Evolutionary conservation across 225 moss, liverwort and hornwort species (phyloP), one percentile per base, ranked within the genome.

Genomic region (Physcomitrium patens): DNA sequence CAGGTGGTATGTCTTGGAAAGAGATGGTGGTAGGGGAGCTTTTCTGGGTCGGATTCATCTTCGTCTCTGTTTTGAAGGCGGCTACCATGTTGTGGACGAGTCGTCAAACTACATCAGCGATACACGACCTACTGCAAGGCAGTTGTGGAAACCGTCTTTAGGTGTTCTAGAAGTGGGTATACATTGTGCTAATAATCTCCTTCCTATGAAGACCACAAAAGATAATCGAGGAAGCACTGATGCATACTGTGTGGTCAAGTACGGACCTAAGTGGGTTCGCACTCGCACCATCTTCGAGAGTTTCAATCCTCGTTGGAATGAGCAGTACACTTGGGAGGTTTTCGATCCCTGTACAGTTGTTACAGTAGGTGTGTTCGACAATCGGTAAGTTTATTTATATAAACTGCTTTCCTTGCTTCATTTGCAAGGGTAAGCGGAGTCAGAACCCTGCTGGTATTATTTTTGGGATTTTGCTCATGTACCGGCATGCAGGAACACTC

Each of bases 311-410:
- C 88, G 92, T 19, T 96, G 96, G 96, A 96, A 96, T 73, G 96
- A 96, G 79, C 96, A 96, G 73, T 96, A 94, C 41, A 96, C 94
- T 10, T 96, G 96, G 96, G 96, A 96, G 70, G 87, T 94, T 52
- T 84, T 94, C 18, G 96, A 96, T 68, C 94, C 94, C 0, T 96
- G 96, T 73, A 96, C 96, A 0, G 96, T 96, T n/a, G 79, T 96
- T 10, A 96, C 96, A 6, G 94, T 96, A 2, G 91, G 94, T 44
- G 96, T 96, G 1, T 96, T 89, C 13, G 96, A 96, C 45, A 96
- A 96, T 55, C 82, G 94, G 96, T 94, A 87, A 10, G 61, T 4
- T 9, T 50, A 27, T 50, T 20, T 37, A 4, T 4, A 7, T 2
- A 7, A 37, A 37, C 2, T 37, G 5, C 7, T 4, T 37, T 37